phyloP scores from a whole-genome alignment of 306 rosid species.

The Vigna mungo region DNA sequence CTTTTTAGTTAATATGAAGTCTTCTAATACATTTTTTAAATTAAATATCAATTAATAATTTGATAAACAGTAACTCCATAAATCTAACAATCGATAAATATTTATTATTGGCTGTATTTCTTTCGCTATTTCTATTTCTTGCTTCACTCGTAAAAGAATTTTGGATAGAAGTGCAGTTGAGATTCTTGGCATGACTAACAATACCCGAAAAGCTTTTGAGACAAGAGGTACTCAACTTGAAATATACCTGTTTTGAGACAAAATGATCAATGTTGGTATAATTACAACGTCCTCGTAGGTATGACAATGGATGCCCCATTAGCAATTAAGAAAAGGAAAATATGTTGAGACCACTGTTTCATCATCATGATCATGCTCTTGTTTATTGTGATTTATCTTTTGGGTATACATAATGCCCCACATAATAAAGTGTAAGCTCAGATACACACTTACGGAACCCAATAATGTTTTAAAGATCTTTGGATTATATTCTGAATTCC shows the following conservation, averaged over 20 bases:
- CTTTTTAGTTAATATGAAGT: too few species aligned
- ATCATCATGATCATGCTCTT: conserved; percentile 34
- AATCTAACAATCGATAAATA: not conserved
- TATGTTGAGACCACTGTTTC: conserved; percentile 39
- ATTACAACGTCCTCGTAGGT: conserved; percentile 30
- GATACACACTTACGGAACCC: conserved; percentile 44
- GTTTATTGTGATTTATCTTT: conserved; percentile 18
- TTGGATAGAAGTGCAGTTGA: conserved; percentile 29
- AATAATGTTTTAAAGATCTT: conserved; percentile 43
- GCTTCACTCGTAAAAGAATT: not conserved
- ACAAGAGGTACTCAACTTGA: conserved; percentile 31
- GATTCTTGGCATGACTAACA: conserved; percentile 38
- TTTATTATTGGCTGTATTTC: not conserved
- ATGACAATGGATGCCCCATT: conserved; percentile 24
- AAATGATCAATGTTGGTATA: conserved; percentile 50
- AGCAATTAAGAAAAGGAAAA: conserved; percentile 33
- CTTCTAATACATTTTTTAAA: too few species aligned
- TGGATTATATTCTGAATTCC: conserved; percentile 50
- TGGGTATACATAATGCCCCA: conserved; percentile 37
- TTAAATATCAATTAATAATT: too few species aligned
- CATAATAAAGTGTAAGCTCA: conserved; percentile 32
- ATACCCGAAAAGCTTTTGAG: conserved; percentile 13
- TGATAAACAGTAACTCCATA: too few species aligned
- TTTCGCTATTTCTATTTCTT: not conserved
- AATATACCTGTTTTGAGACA: conserved; percentile 42